A percentile compares a stretch with the other conserved stretches of the same genome.
Evolutionary conservation across 2,329 filamentous ascomycete genomes (phyloP).

Genomic region (Fusarium coicis): DNA sequence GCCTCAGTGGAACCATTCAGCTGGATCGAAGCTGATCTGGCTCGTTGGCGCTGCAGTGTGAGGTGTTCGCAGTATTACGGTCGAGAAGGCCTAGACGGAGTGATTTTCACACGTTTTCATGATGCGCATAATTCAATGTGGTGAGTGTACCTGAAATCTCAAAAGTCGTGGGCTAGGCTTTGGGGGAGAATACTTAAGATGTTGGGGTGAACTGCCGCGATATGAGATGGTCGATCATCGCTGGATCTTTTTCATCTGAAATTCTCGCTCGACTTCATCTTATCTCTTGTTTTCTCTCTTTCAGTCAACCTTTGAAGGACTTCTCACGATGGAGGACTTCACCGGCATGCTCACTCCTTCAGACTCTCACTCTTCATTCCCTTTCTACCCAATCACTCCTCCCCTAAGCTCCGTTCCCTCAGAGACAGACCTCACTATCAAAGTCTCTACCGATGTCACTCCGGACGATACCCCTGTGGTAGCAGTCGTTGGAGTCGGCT

Average conservation of each 20-base stretch:
- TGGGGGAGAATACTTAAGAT: neutral
- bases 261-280: accelerated
- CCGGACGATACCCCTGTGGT: neutral
- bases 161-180: too few relatives aligned
- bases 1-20: neutral
- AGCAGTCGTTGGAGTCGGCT: neutral
- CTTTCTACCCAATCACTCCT: neutral
- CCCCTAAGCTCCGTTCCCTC: neutral
- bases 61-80: too few relatives aligned
- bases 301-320: accelerated
- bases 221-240: neutral
- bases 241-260: accelerated
- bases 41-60: neutral
- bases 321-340: neutral
- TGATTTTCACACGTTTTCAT: accelerated
- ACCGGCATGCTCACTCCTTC: neutral
- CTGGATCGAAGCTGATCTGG: neutral
- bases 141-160: too few relatives aligned
- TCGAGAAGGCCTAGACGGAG: accelerated
- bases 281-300: too few relatives aligned
- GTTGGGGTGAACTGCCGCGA: neutral
- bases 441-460: neutral
- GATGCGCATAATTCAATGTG: neutral
- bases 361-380: neutral
- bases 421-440: neutral